phyloP scores from a whole-genome alignment of 2,329 filamentous ascomycete species.

The Aspergillus bombycis region DNA sequence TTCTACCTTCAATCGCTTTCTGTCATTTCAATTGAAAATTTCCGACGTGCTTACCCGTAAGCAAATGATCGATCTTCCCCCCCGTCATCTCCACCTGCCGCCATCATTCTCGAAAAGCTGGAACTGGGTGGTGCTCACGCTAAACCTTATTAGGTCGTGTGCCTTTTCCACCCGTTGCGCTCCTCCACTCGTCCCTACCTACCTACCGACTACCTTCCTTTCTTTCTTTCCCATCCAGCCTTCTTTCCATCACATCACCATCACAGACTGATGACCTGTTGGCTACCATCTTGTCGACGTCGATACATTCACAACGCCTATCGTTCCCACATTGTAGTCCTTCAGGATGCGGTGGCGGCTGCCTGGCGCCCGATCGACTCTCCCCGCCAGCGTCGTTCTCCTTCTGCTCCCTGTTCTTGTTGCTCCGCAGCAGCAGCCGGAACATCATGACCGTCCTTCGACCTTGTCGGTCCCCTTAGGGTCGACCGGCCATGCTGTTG shows the following conservation, averaged over 20 bases:
- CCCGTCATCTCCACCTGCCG: not conserved
- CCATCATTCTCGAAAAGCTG: not conserved
- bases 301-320: conserved; percentile 2
- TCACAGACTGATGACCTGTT: conserved; percentile 13
- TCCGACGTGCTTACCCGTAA: conserved; percentile 3
- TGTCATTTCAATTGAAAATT: not conserved
- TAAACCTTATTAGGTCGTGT: not conserved
- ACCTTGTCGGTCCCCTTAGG: conserved; percentile 32
- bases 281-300: conserved; percentile 6
- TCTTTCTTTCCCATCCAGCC: not conserved
- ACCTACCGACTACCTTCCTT: no score
- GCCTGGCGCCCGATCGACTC: conserved; percentile 59
- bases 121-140: not conserved
- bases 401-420: conserved; percentile 63
- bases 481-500: conserved; percentile 25
- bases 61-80: not conserved
- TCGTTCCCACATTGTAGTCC: conserved; percentile 38
- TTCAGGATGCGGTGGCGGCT: conserved; percentile 67
- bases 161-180: not conserved
- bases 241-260: not conserved
- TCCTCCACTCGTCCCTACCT: not conserved
- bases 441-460: conserved; percentile 32
- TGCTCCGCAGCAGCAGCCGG: conserved; percentile 65
- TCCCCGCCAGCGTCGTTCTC: conserved; percentile 60
- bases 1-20: not conserved